Evolutionary conservation across 768 basidiomycete species (phyloP).

Genomic region (Pleurotus eryngii): DNA sequence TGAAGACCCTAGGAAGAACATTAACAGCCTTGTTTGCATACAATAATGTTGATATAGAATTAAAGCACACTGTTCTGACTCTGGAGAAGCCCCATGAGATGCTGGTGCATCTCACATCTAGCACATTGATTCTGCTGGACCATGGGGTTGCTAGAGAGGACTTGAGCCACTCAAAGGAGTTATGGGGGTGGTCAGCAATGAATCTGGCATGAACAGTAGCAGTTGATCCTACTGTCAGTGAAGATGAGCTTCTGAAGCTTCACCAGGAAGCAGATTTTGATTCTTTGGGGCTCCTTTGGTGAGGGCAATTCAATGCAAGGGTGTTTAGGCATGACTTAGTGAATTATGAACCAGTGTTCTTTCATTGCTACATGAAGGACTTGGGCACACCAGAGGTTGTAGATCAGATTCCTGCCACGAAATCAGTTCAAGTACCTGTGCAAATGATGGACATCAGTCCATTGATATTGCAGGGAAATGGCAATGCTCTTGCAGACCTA

Average conservation of each 20-base stretch:
- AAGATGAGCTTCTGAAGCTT: conserved; percentile 15
- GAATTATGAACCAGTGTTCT: conserved; percentile 20
- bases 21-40: conserved; percentile 29
- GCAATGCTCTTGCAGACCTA: conserved; percentile 15
- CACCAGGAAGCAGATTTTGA: conserved; percentile 14
- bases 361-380: conserved; percentile 13
- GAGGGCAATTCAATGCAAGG: conserved; percentile 24
- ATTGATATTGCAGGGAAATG: conserved; percentile 18
- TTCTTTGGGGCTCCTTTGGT: conserved; percentile 16
- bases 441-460: conserved; percentile 18
- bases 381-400: conserved; percentile 21
- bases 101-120: conserved; percentile 32
- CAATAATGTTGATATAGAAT: conserved; percentile 41
- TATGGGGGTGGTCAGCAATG: conserved; percentile 27
- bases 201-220: conserved; percentile 16
- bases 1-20: conserved; percentile 20
- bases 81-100: conserved; percentile 21
- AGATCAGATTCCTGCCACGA: conserved; percentile 20
- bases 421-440: conserved; percentile 16
- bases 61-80: conserved; percentile 26
- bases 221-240: conserved; percentile 7
- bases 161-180: conserved; percentile 26
- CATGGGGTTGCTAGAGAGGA: conserved; percentile 19
- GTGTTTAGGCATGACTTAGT: conserved; percentile 23
- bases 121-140: conserved; percentile 23